phyloP scores from a whole-genome alignment of 176 grass and related monocot genomes.

The bread wheat (Triticum aestivum) region IWGSC_CS_RefSeq_v2.1 NC_057799.1:370347200-370347699 shows the following conservation, averaged over 20 bases:
- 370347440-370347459: constrained; percentile 70
- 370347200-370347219: constrained; percentile 72
- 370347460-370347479: constrained; percentile 88
- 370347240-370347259: neutral
- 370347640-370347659: constrained; percentile 69
- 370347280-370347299: neutral
- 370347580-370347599: neutral
- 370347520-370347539: constrained; percentile 64
- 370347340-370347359: constrained; percentile 77
- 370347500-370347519: constrained; percentile 57
- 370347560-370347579: constrained; percentile 36
- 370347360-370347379: constrained; percentile 86
- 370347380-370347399: constrained; percentile 68
- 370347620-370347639: constrained; percentile 55
- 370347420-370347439: constrained; percentile 67
- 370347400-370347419: constrained; percentile 76
- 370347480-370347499: constrained; percentile 82
- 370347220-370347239: neutral
- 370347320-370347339: constrained; percentile 72
- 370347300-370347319: constrained; percentile 47
- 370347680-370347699: constrained; percentile 88
- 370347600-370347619: constrained; percentile 2
- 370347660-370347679: constrained; percentile 55
- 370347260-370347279: constrained; percentile 3
- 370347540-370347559: constrained; percentile 66